Conservation (phyloP, 1,284 basidiomycete genomes). For the Tremellales sp. region DNA sequence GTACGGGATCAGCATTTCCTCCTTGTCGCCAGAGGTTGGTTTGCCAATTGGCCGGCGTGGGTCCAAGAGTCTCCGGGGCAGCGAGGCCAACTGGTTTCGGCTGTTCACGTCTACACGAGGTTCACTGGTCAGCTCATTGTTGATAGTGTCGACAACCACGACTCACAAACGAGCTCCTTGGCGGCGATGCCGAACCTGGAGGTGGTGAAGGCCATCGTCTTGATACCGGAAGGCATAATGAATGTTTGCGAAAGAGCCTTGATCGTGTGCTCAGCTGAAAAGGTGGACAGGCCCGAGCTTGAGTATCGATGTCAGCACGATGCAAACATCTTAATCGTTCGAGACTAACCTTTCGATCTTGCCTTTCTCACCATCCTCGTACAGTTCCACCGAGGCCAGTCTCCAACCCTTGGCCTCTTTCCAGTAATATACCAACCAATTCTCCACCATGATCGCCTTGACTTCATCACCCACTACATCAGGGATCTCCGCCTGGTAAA, state of each 20-base stretch:
- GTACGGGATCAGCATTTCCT: conserved; percentile 83
- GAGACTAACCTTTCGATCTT: conserved; percentile 64
- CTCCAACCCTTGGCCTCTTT: conserved; percentile 56
- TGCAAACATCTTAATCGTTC: not conserved
- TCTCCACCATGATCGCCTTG: conserved; percentile 71
- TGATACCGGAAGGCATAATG: conserved; percentile 64
- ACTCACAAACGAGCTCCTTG: conserved; percentile 78
- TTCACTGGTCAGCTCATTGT: not conserved
- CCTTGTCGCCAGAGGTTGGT: conserved; percentile 70
- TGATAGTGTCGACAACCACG: not conserved
- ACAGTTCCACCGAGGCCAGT: conserved; percentile 78
- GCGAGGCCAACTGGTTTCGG: conserved; percentile 67
- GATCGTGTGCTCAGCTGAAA: conserved; percentile 55
- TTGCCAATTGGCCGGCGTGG: conserved; percentile 78
- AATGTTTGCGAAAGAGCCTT: conserved; percentile 67
- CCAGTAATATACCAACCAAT: conserved; percentile 87
- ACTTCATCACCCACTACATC: conserved; percentile 50
- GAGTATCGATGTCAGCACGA: conserved; percentile 52
- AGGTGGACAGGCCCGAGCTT: conserved; percentile 70
- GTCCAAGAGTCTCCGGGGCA: conserved; percentile 73
- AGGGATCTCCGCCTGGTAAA: conserved; percentile 58
- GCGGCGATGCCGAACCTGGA: conserved; percentile 84
- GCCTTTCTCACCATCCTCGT: conserved; percentile 67
- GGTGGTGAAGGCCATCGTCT: conserved; percentile 66
- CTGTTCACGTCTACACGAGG: conserved; percentile 64